Base-by-base conservation (phyloP, 495 filamentous ascomycete genomes). In the Podospora didyma region DNA sequence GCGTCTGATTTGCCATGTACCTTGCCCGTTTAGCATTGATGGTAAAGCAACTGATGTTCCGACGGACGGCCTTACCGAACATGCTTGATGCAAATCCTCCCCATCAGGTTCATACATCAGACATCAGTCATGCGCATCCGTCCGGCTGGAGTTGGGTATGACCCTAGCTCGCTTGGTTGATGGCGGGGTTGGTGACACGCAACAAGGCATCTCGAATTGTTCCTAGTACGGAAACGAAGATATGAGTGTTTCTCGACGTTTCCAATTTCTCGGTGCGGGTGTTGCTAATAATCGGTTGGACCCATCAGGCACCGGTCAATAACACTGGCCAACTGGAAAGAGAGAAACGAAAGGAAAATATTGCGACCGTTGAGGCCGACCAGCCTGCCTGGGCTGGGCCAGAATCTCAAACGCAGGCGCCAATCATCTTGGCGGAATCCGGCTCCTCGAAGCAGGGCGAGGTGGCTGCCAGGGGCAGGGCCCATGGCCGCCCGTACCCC, bases 21-120 rank as follows among this genome's bases (percentile, higher is more conserved):
- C n/a, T n/a, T n/a, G n/a, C n/a, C n/a, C n/a, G n/a, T n/a, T n/a
- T n/a, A 16, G 39, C 39, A 42, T 42, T 42, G 39, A 14, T 42
- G 39, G 39, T 14, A 5, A 42, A 42, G n/a, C 5, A 42, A 14
- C 39, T 17, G n/a, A 17, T 42, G 39, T 42, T 42, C 39, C 39
- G 39, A 42, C 39, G 39, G 26, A 31, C 39, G 39, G 39, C 14
- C 39, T 42, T 7, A 17, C 39, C 39, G 39, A 42, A 47, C 16
- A 47, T 26, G 22, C 45, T 21, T 47, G 45, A 47, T 12, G 45
- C 45, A 47, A 47, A 47, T 47, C 45, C 22, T 47, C n/a, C 45
- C 45, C 10, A 47, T 19, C 10, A 47, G 45, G 22, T 9, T 7
- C 45, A 47, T 19, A 20, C 39, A 42, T 42, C 39, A 42, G 39